phyloP scores from a whole-genome alignment of 306 rosid species.

The Begonia fuchsioides region DNA sequence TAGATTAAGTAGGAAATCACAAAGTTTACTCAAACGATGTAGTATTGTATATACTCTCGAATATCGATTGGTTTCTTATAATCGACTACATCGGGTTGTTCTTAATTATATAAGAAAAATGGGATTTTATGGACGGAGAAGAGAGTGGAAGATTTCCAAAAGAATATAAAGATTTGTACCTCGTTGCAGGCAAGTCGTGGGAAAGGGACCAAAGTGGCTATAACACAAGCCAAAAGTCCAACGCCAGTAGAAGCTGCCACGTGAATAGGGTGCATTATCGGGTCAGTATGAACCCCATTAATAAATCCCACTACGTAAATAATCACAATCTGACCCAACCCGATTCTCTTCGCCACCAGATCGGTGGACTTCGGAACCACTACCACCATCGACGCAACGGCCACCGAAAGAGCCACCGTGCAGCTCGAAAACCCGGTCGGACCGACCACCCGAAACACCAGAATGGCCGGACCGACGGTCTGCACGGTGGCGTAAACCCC shows the following conservation, averaged over 20 bases:
- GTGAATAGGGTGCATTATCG: slow-evolving; percentile 47
- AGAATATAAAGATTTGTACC: slow-evolving; percentile 17
- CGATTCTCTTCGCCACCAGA: slow-evolving; percentile 39
- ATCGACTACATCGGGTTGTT: no score
- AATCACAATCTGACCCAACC: slow-evolving; percentile 48
- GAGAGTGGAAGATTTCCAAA: neutral
- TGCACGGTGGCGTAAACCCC: slow-evolving; percentile 34
- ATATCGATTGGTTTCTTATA: no score
- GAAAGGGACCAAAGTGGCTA: slow-evolving; percentile 44
- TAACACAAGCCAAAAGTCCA: slow-evolving; percentile 43
- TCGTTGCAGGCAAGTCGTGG: slow-evolving; percentile 46
- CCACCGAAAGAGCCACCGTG: slow-evolving; percentile 30
- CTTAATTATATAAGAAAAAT: no score
- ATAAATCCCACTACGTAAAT: slow-evolving; percentile 34
- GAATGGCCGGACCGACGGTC: slow-evolving; percentile 29
- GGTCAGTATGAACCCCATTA: slow-evolving; percentile 17
- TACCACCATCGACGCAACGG: slow-evolving; percentile 32
- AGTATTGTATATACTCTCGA: no score
- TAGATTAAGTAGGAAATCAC: no score
- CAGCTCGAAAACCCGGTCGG: slow-evolving; percentile 22
- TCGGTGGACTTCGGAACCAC: slow-evolving; percentile 39
- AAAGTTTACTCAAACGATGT: no score
- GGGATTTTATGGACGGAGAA: no score
- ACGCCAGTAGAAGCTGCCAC: slow-evolving; percentile 43
- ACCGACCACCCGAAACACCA: slow-evolving; percentile 33